Conservation (phyloP, 345 rosid genomes). For the Excoecaria agallocha region DNA sequence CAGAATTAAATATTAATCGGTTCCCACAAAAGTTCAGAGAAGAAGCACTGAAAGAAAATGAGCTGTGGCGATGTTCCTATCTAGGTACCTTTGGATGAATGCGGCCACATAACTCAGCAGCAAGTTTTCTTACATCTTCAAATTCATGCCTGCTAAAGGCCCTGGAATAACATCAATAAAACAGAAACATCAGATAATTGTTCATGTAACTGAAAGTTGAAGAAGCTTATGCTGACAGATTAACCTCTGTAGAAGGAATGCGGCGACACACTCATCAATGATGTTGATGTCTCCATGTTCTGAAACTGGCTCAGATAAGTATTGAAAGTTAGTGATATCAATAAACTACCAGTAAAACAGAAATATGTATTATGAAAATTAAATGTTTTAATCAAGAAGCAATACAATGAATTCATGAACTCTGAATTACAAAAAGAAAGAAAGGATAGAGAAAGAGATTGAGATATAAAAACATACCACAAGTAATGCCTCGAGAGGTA, state of each 20-base stretch:
- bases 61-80: conserved; percentile 5
- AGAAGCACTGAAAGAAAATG: conserved; percentile 12
- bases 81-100: conserved; percentile 63
- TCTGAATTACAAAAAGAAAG: background rate
- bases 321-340: conserved; percentile 8
- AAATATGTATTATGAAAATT: conserved; percentile 7
- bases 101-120: conserved; percentile 95
- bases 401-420: background rate
- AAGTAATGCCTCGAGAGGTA: conserved; percentile 30
- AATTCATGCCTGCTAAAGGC: conserved; percentile 65
- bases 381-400: background rate
- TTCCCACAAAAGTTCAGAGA: conserved; percentile 8
- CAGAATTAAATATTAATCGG: conserved; percentile 2
- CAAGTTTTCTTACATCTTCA: conserved; percentile 81
- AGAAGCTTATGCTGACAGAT: conserved; percentile 14
- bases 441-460: conserved; percentile 10
- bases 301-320: conserved; percentile 29
- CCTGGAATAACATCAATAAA: conserved; percentile 41
- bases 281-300: conserved; percentile 40
- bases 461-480: conserved; percentile 38
- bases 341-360: background rate
- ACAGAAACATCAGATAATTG: conserved; percentile 16
- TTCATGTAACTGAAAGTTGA: conserved; percentile 23
- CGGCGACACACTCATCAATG: conserved; percentile 51
- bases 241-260: conserved; percentile 74